Conservation (phyloP, 495 filamentous ascomycete genomes). For the Daldinia caldariorum region DNA sequence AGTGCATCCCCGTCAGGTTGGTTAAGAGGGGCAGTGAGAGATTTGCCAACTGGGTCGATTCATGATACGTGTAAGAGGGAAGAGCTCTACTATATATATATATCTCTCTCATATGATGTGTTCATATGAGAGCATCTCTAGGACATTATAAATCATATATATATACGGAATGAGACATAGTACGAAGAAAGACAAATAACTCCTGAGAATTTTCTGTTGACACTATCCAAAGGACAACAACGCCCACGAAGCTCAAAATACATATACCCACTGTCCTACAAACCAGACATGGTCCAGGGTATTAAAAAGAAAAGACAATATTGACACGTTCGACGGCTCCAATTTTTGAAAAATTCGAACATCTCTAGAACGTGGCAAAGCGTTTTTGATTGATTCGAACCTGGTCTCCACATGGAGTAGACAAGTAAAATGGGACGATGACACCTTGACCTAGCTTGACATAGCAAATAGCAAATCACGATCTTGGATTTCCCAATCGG, state of each 20-base stretch:
- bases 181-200: not conserved
- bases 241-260: too few relatives aligned
- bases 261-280: not conserved
- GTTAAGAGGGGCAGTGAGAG: slow-evolving; percentile 70
- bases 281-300: not conserved
- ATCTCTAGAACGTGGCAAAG: slow-evolving; percentile 1
- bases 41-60: slow-evolving; percentile 59
- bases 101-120: slow-evolving; percentile 4
- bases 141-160: not conserved
- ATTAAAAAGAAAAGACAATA: not conserved
- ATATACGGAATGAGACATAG: not conserved
- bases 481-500: slow-evolving; percentile 22
- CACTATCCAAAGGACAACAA: not conserved
- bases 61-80: slow-evolving; percentile 20
- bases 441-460: slow-evolving; percentile 15
- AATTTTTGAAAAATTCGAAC: slow-evolving; percentile 1
- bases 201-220: not conserved
- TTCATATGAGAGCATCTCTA: slow-evolving; percentile 7
- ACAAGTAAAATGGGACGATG: slow-evolving; percentile 37
- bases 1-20: slow-evolving; percentile 66
- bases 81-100: slow-evolving; percentile 1
- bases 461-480: slow-evolving; percentile 18
- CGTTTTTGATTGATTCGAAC: slow-evolving; percentile 10
- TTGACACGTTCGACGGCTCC: slow-evolving; percentile 3
- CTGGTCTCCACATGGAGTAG: slow-evolving; percentile 28